A percentile compares a stretch with the other conserved stretches of the same genome.
These are phyloP conservation scores for Blumeria hordei DNA, from an alignment of 2,329 filamentous ascomycete species.

Conservation along the genomic window DNA sequence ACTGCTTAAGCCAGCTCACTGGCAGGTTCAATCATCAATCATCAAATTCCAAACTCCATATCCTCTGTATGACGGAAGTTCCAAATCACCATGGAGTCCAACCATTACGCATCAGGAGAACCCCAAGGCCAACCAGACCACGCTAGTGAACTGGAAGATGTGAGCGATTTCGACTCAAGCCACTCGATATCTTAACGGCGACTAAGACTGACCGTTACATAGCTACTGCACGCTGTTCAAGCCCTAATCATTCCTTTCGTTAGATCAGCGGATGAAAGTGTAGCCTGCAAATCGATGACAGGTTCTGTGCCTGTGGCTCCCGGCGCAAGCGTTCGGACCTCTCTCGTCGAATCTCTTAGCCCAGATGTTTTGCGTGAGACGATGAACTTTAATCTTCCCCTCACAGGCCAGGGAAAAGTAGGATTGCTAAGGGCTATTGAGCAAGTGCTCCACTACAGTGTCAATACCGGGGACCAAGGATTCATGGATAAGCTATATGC, in stretches of 20 bases:
- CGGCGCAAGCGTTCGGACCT: conserved; percentile 21
- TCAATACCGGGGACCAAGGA: conserved; percentile 97
- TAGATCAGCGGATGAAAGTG: conserved; percentile 39
- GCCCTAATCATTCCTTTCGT: conserved; percentile 48
- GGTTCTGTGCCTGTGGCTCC: conserved; percentile 19
- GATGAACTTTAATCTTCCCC: conserved; percentile 33
- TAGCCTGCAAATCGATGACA: conserved; percentile 28
- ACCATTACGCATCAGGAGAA: too few relatives aligned
- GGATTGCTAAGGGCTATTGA: conserved; percentile 50
- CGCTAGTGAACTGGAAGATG: conserved; percentile 23
- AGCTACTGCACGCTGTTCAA: conserved; percentile 47
- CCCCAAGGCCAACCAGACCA: conserved; percentile 9
- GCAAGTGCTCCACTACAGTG: conserved; percentile 56
- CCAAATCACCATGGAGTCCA: too few relatives aligned
- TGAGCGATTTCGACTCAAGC: conserved; percentile 12
- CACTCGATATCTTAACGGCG: background rate
- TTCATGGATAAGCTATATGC: conserved; percentile 91
- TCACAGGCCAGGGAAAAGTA: conserved; percentile 36
- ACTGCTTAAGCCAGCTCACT: too few relatives aligned
- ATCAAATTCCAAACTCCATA: too few relatives aligned
- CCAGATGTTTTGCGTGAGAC: conserved; percentile 32
- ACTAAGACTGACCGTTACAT: background rate
- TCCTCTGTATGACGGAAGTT: too few relatives aligned
- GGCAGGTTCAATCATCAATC: too few relatives aligned
- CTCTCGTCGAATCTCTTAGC: conserved; percentile 36